Evolutionary conservation across 768 basidiomycete species (phyloP), one percentile per base, ranked within the genome.

Genomic region (Sistotremastrum suecicum): DNA sequence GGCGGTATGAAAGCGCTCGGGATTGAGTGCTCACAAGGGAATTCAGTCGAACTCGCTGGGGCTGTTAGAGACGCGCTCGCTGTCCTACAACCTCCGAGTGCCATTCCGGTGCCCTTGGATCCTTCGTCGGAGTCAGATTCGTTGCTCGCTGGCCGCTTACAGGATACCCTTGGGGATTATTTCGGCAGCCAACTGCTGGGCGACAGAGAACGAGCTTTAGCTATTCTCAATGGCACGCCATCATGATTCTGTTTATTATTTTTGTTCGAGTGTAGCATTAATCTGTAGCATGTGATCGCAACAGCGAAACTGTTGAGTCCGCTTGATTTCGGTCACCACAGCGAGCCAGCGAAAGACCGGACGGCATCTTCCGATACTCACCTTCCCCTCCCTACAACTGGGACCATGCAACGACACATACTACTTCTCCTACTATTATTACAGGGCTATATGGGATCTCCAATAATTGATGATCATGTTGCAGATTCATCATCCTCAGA

Each of bases 1-100:
- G 81, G 83, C 3, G 87, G 86, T 10, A 82, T 82, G 5, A 76
- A 74, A 44, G 73, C 83, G 4, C 73, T 89, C 3, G 83, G 80
- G 3, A 75, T 70, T 37, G 84, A 86, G 57, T 78, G 73, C 50
- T 60, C 65, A 33, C 59, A 56, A 1, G 62, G 62, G 5, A 72
- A 72, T 42, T 61, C 66, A 9, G 64, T 63, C 12, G 55, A 64
- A 7, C 64, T 86, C 5, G 69, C 76, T 3, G 65, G 71, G 29
- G 72, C 80, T 9, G 74, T 83, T 5, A 69, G 20, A 20, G 75
- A 77, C 49, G 80, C 83, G 0, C 58, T 87, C 20, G 66, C 66
- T 38, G 71, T 77, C 7, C 63, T 87, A 8, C 69, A 70, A 34
- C 74, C 77, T 0, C 62, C 70, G 0, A 75, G 79, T 9, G 71